Base-by-base conservation (phyloP, 2,329 filamentous ascomycete genomes). In the Chaetomium globosum region DNA sequence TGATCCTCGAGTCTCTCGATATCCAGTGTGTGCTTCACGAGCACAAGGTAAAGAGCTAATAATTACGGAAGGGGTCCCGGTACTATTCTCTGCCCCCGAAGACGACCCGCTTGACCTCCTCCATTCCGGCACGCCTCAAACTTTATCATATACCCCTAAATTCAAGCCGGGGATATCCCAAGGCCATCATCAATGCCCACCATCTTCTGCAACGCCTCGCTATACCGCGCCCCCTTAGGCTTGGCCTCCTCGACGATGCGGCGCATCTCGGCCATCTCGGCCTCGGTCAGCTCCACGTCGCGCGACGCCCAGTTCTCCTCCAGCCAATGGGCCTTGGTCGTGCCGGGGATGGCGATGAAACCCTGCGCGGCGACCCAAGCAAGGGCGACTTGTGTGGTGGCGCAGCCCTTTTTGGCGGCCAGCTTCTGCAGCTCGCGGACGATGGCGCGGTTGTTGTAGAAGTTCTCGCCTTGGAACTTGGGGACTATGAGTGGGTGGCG, bases 401-500 rank as follows among this genome's bases (percentile, higher is more conserved):
- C 23, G 59, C 59, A 61, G 48, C 59, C 59, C 59, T 61, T 54
- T 52, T 54, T 54, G 48, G 31, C 46, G 33, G 59, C 59, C 23
- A 61, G 59, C 49, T 53, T 52, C 33, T 46, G 48, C 21, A 61
- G 39, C 36, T 61, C 48, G 31, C 26, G 21, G 6, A 54, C 49
- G 59, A 61, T 61, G 23, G 59, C 49, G 30, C 33, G 48, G 59
- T 61, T 61, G 12, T 43, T 28, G 59, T 53, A 54, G 49, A 61
- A 61, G 49, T 61, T 61, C 49, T 61, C 59, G 49, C 59, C 59
- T 53, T 61, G 59, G 49, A 61, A 61, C 33, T 61, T 61, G 48
- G 59, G 59, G 48, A 61, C 59, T 61, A 23, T n/a, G 43, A 28
- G 56, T 57, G 21, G n/a, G 23, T 30, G 36, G 16, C 49, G 28